phyloP scores from a whole-genome alignment of 768 basidiomycete genomes.

The Psilocybe cyanescens region DNA sequence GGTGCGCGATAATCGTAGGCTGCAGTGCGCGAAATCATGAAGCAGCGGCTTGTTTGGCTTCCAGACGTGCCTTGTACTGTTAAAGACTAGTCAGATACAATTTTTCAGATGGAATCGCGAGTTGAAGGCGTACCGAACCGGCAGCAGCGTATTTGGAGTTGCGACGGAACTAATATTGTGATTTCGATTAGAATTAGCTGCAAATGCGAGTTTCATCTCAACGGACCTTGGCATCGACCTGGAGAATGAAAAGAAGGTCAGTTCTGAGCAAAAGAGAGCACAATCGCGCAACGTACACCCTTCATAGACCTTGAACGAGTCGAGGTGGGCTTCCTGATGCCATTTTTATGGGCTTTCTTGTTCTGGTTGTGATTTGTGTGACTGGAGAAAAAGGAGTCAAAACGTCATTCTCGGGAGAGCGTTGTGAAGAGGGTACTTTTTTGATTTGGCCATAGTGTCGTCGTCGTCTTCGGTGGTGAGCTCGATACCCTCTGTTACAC shows the following conservation, averaged over 20 bases:
- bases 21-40: slow-evolving; percentile 23
- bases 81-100: slow-evolving; percentile 10
- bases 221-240: slow-evolving; percentile 84
- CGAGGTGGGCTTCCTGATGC: slow-evolving; percentile 84
- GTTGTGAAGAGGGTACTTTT: slow-evolving; percentile 66
- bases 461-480: slow-evolving; percentile 35
- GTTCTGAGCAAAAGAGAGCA: slow-evolving; percentile 7
- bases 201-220: slow-evolving; percentile 5
- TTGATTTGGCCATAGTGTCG: slow-evolving; percentile 91
- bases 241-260: slow-evolving; percentile 7
- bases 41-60: slow-evolving; percentile 53
- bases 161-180: slow-evolving; percentile 71
- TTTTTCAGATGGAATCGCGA: not conserved
- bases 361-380: slow-evolving; percentile 96
- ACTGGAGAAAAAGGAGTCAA: slow-evolving; percentile 39
- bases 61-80: slow-evolving; percentile 70
- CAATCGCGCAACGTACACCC: slow-evolving; percentile 72
- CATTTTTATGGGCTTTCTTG: slow-evolving; percentile 97
- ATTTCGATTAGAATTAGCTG: slow-evolving; percentile 15
- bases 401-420: not conserved
- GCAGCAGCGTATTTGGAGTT: slow-evolving; percentile 73
- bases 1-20: slow-evolving; percentile 1
- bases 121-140: slow-evolving; percentile 66
- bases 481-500: slow-evolving; percentile 14
- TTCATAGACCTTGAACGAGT: slow-evolving; percentile 80